Evolutionary conservation across 257 asterid genomes (phyloP), one percentile per base, ranked within the genome.

Genomic region (Gardenia jasminoides): DNA sequence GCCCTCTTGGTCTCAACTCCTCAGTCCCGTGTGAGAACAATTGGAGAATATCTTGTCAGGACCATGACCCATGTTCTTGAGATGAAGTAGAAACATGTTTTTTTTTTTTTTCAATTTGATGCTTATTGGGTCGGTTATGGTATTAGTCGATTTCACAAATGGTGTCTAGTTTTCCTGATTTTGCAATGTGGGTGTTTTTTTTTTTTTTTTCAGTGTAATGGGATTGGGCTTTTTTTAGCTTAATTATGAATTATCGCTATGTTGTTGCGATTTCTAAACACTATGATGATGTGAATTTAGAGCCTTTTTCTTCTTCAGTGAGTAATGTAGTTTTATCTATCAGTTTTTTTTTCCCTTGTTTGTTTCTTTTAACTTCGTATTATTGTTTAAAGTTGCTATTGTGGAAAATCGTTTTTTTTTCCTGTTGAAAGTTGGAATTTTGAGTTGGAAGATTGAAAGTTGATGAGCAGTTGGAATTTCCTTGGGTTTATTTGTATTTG

Each of bases 1-100:
- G 67, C 93, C 93, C 9, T 87, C 97, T 15, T 80, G 92, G 82
- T 87, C 96, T 68, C 99, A 94, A 82, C 95, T 94, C 79, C 94
- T 94, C 79, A 88, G 92, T 81, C 99, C 99, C 20, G 99, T 94
- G 10, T 94, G 64, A 72, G 36, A 58, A n/a, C n/a, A 59, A 30
- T 48, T 6, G 1, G 30, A 17, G 19, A 52, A 52, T 76, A 12
- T 10, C 30, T 17, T 17, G 15, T 31, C 6, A 16, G 67, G 69
- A n/a, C 20, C 61, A 33, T 20, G 50, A 20, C 67, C 31, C 46
- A 30, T 31, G 46, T 66, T 33, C 19, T 13, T 66, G 36, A n/a
- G 15, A 10, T 30, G 12, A 22, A 67, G 47, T 16, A 6, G 4
- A 36, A 74, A 74, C 19, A 31, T 6, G 28, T 39, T 48, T n/a